Conservation (phyloP, 305 asterid species). For the Salvia sclarea region DNA sequence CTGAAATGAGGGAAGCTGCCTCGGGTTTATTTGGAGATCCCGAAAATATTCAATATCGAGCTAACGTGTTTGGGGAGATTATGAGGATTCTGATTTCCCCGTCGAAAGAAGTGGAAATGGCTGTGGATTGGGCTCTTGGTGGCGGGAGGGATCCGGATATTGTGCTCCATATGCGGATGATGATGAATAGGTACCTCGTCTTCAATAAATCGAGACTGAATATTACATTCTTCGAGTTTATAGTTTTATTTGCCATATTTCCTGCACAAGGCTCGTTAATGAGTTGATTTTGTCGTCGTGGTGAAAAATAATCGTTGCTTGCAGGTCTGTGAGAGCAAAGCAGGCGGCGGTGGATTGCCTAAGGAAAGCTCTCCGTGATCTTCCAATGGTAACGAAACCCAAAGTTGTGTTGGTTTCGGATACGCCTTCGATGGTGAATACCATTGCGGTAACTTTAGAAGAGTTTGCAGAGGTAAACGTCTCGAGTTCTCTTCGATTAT, state of each 20-base stretch:
- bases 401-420: constrained; percentile 83
- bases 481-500: constrained; percentile 5
- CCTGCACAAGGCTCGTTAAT: background rate
- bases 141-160: constrained; percentile 83
- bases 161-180: constrained; percentile 95
- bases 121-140: constrained; percentile 72
- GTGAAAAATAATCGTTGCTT: background rate
- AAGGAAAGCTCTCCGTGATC: constrained; percentile 44
- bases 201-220: background rate
- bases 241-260: background rate
- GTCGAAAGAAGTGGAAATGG: constrained; percentile 60
- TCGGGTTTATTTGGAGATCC: constrained; percentile 74
- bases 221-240: background rate
- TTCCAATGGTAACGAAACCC: constrained; percentile 52
- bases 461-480: constrained; percentile 71
- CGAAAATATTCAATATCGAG: constrained; percentile 65
- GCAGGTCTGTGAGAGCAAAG: constrained; percentile 78
- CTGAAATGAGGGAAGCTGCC: constrained; percentile 78
- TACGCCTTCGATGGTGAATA: constrained; percentile 69
- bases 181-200: constrained; percentile 76
- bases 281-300: too few relatives aligned
- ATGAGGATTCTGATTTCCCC: constrained; percentile 87
- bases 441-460: constrained; percentile 52
- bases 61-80: constrained; percentile 94
- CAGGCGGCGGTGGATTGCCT: constrained; percentile 74